Conservation (phyloP, 176 grass and related monocot species). For the Paspalum notatum region DNA sequence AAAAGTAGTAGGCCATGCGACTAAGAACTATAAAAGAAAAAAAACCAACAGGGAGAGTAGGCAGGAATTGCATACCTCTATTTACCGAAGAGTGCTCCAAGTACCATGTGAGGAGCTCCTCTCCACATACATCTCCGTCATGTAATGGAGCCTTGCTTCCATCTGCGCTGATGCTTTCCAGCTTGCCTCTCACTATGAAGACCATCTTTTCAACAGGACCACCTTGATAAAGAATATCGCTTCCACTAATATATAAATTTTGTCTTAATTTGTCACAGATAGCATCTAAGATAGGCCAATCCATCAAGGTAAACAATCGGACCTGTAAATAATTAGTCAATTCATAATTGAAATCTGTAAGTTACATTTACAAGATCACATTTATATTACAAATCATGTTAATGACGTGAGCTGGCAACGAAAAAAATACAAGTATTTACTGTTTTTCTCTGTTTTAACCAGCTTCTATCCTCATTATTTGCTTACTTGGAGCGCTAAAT, state of each 20-base stretch:
- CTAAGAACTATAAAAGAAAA: constrained; percentile 10
- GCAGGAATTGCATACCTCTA: constrained; percentile 58
- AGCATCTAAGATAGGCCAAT: constrained; percentile 87
- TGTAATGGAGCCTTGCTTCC: constrained; percentile 67
- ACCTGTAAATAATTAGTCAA: constrained; percentile 58
- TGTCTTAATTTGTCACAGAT: constrained; percentile 91
- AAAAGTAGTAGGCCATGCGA: constrained; percentile 27
- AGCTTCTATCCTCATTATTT: neutral
- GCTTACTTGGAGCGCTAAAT: neutral
- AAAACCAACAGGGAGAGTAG: neutral
- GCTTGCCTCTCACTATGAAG: constrained; percentile 88
- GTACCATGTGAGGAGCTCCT: constrained; percentile 97
- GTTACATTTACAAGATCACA: neutral
- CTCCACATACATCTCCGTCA: constrained; percentile 93
- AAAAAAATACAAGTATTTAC: neutral
- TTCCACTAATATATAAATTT: constrained; percentile 82
- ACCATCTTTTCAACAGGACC: constrained; percentile 92
- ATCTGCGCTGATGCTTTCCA: constrained; percentile 88
- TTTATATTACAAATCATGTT: constrained; percentile 18
- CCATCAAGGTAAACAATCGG: constrained; percentile 82
- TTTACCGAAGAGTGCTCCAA: constrained; percentile 84
- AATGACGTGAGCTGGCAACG: neutral
- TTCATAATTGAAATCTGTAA: neutral
- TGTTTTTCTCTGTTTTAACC: neutral
- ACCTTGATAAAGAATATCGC: constrained; percentile 78